Evolutionary conservation across 495 filamentous ascomycete genomes (phyloP).

Genomic region (Xylaria scruposa): DNA sequence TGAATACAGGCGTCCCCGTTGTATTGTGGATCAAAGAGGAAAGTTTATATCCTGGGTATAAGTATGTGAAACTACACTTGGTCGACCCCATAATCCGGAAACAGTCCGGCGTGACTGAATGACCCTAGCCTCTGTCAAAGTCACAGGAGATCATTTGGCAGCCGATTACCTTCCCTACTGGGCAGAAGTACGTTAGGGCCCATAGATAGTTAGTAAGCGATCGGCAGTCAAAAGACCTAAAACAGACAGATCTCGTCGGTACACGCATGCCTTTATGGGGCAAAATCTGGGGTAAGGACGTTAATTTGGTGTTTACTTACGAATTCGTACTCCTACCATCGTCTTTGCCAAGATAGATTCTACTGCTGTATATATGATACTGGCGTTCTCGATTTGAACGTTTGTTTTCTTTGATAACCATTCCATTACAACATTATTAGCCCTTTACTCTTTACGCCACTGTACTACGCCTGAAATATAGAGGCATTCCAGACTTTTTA

Average conservation of each 20-base stretch:
- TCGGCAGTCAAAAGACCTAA: not conserved
- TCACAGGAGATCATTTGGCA: not conserved
- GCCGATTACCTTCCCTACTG: slow-evolving; percentile 4
- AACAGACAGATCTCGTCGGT: not conserved
- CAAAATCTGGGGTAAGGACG: not conserved
- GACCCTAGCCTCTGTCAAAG: not conserved
- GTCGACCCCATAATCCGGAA: not conserved
- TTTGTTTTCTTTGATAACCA: not conserved
- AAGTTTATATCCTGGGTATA: not conserved
- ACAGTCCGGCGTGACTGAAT: not conserved
- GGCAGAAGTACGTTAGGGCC: not conserved
- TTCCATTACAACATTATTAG: not conserved
- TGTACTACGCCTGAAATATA: not conserved
- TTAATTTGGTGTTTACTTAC: not conserved
- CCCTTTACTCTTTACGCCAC: not conserved
- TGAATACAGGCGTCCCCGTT: not conserved
- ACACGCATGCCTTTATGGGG: not conserved
- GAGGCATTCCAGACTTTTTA: not conserved
- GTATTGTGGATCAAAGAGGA: not conserved
- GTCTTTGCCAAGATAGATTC: not conserved
- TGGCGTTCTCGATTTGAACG: no score
- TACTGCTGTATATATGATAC: not conserved
- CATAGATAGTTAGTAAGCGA: slow-evolving; percentile 2
- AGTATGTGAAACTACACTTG: not conserved
- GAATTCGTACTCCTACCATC: not conserved